phyloP scores from a whole-genome alignment of 108 stramenopile genomes.

The Nitzschia sp. region DNA sequence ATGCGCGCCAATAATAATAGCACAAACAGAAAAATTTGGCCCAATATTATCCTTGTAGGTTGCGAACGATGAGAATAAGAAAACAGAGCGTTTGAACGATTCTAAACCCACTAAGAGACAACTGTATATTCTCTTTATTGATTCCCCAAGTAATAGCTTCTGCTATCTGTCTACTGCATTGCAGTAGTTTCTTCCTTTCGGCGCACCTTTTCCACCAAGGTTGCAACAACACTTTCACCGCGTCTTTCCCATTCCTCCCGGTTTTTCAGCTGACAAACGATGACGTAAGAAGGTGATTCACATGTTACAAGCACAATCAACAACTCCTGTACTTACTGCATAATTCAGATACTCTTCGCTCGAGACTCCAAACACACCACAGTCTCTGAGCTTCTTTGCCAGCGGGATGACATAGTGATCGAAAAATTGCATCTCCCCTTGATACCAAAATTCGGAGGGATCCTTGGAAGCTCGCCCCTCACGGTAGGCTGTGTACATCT shows the following conservation, averaged over 20 bases:
- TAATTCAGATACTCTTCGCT: slow-evolving; percentile 44
- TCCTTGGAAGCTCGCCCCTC: slow-evolving; percentile 43
- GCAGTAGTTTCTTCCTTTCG: neutral
- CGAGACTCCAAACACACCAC: slow-evolving; percentile 53
- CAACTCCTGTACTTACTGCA: no score
- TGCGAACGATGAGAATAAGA: no score
- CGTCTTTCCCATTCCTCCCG: slow-evolving; percentile 13
- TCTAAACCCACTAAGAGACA: no score
- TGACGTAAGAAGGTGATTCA: neutral
- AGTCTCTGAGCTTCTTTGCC: slow-evolving; percentile 55
- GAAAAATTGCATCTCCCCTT: slow-evolving; percentile 61
- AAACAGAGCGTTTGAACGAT: no score
- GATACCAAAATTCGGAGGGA: slow-evolving; percentile 56
- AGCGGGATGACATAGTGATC: slow-evolving; percentile 63
- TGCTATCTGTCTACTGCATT: neutral
- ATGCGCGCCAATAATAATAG: no score
- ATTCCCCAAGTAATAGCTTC: no score
- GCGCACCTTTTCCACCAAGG: neutral
- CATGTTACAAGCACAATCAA: no score
- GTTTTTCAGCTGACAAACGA: no score
- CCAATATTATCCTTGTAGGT: no score
- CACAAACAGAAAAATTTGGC: no score
- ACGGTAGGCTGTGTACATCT: slow-evolving; percentile 47
- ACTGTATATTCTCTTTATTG: no score
- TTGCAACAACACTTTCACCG: slow-evolving; percentile 1